Evolutionary conservation across 2,329 filamentous ascomycete genomes (phyloP).

Genomic region (Volutella citrinella): DNA sequence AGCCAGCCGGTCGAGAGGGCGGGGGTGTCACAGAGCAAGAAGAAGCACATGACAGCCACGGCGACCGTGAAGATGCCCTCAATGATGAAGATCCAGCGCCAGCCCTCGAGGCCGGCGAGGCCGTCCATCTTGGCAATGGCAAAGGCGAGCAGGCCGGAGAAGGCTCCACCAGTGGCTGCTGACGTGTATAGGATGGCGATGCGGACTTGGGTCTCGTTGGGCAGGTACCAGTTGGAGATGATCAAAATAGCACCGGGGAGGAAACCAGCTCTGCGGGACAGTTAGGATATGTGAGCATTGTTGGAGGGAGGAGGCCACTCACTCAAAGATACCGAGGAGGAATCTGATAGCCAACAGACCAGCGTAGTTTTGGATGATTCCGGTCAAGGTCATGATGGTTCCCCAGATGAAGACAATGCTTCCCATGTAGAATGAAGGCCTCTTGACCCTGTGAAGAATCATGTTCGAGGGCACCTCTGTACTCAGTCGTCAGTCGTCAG

Average conservation of each 20-base stretch:
- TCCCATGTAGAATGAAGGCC: slow-evolving; percentile 40
- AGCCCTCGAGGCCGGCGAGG: slow-evolving; percentile 38
- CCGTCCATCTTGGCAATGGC: slow-evolving; percentile 46
- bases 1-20: slow-evolving; percentile 34
- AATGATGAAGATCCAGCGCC: slow-evolving; percentile 53
- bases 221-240: slow-evolving; percentile 31
- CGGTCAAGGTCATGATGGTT: slow-evolving; percentile 35
- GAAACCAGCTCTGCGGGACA: slow-evolving; percentile 26
- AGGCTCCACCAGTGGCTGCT: slow-evolving; percentile 38
- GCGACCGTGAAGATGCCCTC: slow-evolving; percentile 44
- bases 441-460: slow-evolving; percentile 33
- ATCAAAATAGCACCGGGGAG: slow-evolving; percentile 30
- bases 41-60: slow-evolving; percentile 38
- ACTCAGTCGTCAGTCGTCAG: too few species aligned
- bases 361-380: slow-evolving; percentile 35
- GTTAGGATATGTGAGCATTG: not conserved
- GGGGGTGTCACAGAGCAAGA: slow-evolving; percentile 45
- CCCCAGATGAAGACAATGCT: slow-evolving; percentile 33
- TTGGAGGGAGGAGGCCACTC: too few species aligned
- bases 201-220: slow-evolving; percentile 26
- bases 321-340: slow-evolving; percentile 38
- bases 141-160: slow-evolving; percentile 43
- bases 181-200: slow-evolving; percentile 36
- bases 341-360: slow-evolving; percentile 39
- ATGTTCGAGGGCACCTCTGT: slow-evolving; percentile 36